These are phyloP conservation scores for Candida glaebosa DNA, from an alignment of 805 yeast species.

Conservation along the genomic window DNA sequence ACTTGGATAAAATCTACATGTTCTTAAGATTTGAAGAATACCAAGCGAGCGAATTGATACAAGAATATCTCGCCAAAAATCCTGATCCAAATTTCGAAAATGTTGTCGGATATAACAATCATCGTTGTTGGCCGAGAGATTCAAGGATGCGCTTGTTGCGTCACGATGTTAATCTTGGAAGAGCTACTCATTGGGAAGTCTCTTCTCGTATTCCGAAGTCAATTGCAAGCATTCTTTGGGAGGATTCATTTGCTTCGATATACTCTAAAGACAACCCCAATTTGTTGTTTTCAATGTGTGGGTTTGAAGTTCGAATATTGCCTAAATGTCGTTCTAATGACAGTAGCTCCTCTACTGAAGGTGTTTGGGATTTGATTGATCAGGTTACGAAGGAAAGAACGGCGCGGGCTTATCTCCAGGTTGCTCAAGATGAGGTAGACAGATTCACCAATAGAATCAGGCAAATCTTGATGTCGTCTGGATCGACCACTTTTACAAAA, in stretches of 20 bases:
- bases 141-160: conserved; percentile 86
- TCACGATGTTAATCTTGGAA: conserved; percentile 86
- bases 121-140: conserved; percentile 94
- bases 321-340: conserved; percentile 66
- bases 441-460: conserved; percentile 80
- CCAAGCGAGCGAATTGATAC: conserved; percentile 72
- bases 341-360: conserved; percentile 61
- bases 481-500: conserved; percentile 91
- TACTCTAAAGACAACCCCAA: conserved; percentile 91
- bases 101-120: conserved; percentile 80
- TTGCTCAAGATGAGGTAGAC: conserved; percentile 74
- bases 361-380: conserved; percentile 86
- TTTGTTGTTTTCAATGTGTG: conserved; percentile 84
- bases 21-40: conserved; percentile 70
- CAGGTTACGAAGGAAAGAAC: conserved; percentile 76
- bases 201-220: conserved; percentile 75
- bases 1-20: conserved; percentile 77
- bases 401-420: conserved; percentile 83
- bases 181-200: conserved; percentile 91
- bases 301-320: conserved; percentile 86
- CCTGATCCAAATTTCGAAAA: conserved; percentile 93
- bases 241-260: conserved; percentile 76
- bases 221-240: conserved; percentile 73
- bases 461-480: conserved; percentile 91
- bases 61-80: conserved; percentile 73